These are phyloP conservation scores for Taiwanofungus camphoratus DNA, from an alignment of 1,284 basidiomycete species.

Conservation along the genomic window DNA sequence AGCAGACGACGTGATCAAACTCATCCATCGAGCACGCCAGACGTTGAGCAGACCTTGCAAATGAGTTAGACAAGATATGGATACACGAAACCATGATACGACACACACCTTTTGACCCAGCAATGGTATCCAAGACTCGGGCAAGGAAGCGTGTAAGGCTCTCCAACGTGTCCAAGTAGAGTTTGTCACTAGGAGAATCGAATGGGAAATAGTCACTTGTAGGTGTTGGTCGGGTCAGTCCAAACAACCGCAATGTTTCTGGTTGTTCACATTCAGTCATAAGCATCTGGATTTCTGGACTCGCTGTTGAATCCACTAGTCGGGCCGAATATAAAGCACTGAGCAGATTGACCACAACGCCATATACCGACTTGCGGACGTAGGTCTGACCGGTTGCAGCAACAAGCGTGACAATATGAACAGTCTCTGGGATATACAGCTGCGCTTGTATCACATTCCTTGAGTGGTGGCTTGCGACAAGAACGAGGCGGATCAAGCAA, in stretches of 20 bases:
- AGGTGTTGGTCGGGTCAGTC: slow-evolving; percentile 52
- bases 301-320: slow-evolving; percentile 48
- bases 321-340: slow-evolving; percentile 65
- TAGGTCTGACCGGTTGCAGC: slow-evolving; percentile 68
- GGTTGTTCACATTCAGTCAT: slow-evolving; percentile 56
- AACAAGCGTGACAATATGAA: slow-evolving; percentile 72
- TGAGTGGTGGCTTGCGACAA: slow-evolving; percentile 67
- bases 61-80: background rate
- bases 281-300: slow-evolving; percentile 53
- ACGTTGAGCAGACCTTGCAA: slow-evolving; percentile 76
- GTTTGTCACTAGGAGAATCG: slow-evolving; percentile 55
- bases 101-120: slow-evolving; percentile 61
- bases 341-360: slow-evolving; percentile 74
- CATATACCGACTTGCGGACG: slow-evolving; percentile 78
- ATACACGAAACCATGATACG: background rate
- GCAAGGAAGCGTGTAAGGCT: slow-evolving; percentile 60
- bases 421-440: slow-evolving; percentile 77
- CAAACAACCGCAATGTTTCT: slow-evolving; percentile 68
- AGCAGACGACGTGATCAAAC: slow-evolving; percentile 84
- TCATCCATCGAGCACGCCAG: slow-evolving; percentile 93
- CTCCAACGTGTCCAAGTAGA: slow-evolving; percentile 63
- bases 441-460: slow-evolving; percentile 62
- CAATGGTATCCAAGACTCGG: slow-evolving; percentile 58
- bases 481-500: slow-evolving; percentile 67
- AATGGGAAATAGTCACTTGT: slow-evolving; percentile 59